Percentiles rank a stretch among this genome's conserved stretches.
phyloP scores from a whole-genome alignment of 768 basidiomycete species.

The Mycena venus region DNA sequence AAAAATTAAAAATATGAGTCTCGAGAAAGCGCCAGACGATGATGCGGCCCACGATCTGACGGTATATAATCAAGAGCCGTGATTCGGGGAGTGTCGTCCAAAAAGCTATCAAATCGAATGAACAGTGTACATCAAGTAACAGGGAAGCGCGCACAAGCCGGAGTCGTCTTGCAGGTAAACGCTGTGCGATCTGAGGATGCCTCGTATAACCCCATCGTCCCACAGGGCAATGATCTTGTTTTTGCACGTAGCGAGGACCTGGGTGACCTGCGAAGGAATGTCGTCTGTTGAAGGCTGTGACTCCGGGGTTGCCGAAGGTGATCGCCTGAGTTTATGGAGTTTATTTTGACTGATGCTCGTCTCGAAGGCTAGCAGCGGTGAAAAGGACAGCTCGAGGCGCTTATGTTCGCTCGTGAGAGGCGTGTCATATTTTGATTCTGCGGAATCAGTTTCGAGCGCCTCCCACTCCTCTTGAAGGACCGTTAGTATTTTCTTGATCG shows the following conservation, averaged over 20 bases:
- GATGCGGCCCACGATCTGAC: slow-evolving; percentile 56
- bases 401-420: slow-evolving; percentile 22
- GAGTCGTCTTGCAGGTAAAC: slow-evolving; percentile 61
- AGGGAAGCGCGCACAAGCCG: slow-evolving; percentile 56
- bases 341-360: slow-evolving; percentile 53
- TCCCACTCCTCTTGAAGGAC: slow-evolving; percentile 54
- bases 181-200: slow-evolving; percentile 53
- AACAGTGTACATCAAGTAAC: neutral
- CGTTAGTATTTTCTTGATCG: slow-evolving; percentile 59
- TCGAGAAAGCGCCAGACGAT: too few species aligned
- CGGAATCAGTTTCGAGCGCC: neutral
- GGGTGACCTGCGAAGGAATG: slow-evolving; percentile 6
- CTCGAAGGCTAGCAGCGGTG: slow-evolving; percentile 60
- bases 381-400: slow-evolving; percentile 22
- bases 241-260: slow-evolving; percentile 54
- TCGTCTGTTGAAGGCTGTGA: neutral
- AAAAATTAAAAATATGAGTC: too few species aligned
- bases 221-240: slow-evolving; percentile 64
- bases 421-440: slow-evolving; percentile 14
- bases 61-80: slow-evolving; percentile 61
- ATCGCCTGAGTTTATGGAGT: slow-evolving; percentile 32
- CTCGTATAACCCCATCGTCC: slow-evolving; percentile 58
- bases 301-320: neutral
- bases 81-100: slow-evolving; percentile 66
- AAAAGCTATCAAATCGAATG: slow-evolving; percentile 52